Evolutionary conservation across 2,329 filamentous ascomycete species (phyloP), one percentile per base, ranked within the genome.

Genomic region (Raffaelea ambrosiae): DNA sequence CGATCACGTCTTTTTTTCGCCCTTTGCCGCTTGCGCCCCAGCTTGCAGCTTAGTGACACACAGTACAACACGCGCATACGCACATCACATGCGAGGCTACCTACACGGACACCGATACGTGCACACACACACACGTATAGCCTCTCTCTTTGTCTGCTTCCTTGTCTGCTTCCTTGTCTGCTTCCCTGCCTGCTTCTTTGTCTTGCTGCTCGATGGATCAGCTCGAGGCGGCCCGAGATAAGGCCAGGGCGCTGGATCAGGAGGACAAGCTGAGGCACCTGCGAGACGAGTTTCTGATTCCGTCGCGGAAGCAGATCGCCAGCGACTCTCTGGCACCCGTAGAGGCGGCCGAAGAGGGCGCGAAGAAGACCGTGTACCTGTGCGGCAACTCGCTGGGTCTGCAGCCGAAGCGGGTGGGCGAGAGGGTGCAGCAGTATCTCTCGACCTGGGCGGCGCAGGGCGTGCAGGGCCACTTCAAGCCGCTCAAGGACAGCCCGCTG

Each of bases 381-480:
- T 91, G 88, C 55, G 90, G 90, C 48, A 95, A 95, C 68, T 95
- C 88, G 0, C 76, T 95, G 1, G 90, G 90, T 35, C 76, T 91
- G 1, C 89, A 95, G 62, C 88, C 90, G 38, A 80, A 76, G 51
- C 76, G 77, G 18, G 82, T 84, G 0, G 71, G 76, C n/a, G 68
- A 73, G 20, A 82, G 88, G 52, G 67, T 95, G 54, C 71, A 83
- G 45, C 76, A 81, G 10, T 87, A 94, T 56, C 75, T 95, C 1
- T 77, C 85, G 51, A 88, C 87, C 3, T 95, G 89, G 89, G 85
- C 84, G 0, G 83, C 82, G 0, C 85, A 93, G 55, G 89, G 85
- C 18, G 89, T 95, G 19, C 83, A 84, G 40, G 89, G 88, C 1
- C 89, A 95, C 67, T 95, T 94, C 65, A 77, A 74, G 13, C 66